These are phyloP conservation scores for Fraxinus xanthoxyloides DNA, from an alignment of 305 asterid species.

Conservation along the genomic window DNA sequence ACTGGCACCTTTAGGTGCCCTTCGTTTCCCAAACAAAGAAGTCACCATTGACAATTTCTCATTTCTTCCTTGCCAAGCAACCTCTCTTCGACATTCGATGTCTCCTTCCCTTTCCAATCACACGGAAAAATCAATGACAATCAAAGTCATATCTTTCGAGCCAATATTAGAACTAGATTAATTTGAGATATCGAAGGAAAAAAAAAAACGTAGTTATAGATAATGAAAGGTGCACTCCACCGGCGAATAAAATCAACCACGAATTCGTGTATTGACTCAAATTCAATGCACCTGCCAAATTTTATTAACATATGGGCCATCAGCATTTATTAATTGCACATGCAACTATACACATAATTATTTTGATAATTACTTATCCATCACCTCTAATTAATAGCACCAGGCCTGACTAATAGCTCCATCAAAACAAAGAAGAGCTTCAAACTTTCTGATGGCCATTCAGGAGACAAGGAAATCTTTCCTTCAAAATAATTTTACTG, in stretches of 20 bases:
- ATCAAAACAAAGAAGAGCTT: background rate
- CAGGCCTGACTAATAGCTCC: background rate
- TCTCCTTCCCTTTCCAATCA: background rate
- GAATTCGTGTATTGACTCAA: background rate
- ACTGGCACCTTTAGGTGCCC: background rate
- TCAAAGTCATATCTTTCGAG: background rate
- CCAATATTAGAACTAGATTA: background rate
- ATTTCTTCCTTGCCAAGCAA: background rate
- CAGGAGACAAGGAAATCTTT: slow-evolving; percentile 53
- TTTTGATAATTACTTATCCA: background rate
- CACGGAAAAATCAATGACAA: background rate
- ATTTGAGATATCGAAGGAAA: background rate
- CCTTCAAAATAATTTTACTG: slow-evolving; percentile 78
- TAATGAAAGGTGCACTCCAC: background rate
- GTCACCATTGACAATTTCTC: background rate
- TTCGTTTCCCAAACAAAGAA: background rate
- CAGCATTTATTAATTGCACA: slow-evolving; percentile 23
- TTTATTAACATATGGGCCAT: background rate
- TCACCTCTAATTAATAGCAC: background rate
- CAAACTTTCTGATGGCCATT: slow-evolving; percentile 85
- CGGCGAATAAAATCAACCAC: slow-evolving; percentile 5
- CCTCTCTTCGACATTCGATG: background rate
- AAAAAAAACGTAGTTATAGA: background rate
- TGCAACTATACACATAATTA: background rate
- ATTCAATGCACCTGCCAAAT: background rate